Base-by-base conservation (phyloP, 345 rosid genomes). In the Gossypium australe region DNA sequence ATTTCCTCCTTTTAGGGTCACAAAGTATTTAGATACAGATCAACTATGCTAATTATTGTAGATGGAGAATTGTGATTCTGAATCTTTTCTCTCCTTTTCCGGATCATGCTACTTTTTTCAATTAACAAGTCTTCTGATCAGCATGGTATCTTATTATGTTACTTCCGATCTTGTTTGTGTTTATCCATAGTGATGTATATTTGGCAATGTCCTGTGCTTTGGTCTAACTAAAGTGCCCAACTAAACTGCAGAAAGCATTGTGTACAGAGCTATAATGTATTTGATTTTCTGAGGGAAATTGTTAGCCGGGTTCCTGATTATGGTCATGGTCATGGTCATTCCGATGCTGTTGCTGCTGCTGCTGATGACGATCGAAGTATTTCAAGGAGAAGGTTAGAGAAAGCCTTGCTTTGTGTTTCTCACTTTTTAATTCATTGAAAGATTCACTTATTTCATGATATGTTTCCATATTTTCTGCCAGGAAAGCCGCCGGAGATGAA, bases 231-330 rank as follows among this genome's bases (percentile, higher is more conserved):
- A 27, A 55, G 20, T 38, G 13, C 41, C 75, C 51, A 27, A 56
- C 73, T 80, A 20, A 70, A 49, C 57, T 85, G 87, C 98, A 95
- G 99, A 83, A 96, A 96, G 82, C 89, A 96, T 80, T 93, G 99
- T 75, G 98, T 96, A 66, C 97, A 93, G 75, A 90, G 87, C 86
- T 93, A 91, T 79, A 93, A 92, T 67, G 99, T 93, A 77, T 96
- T 96, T 85, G 99, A 96, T 82, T 96, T 96, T 80, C 90, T 96
- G 87, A 87, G 92, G 84, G 98, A 92, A 73, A 89, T 93, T 64
- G 99, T 96, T 75, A 84, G 92, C 87, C 89, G 82, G 87, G 99
- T 96, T 80, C 98, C 99, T 77, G 99, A 96, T 85, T 96, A 93
- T 80, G 82, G 98, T 73, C 92, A 55, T 11, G 49, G 49, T 45